Base-by-base conservation (phyloP, 441 rosid species). In the Arabidopsis hybrid region DNA sequence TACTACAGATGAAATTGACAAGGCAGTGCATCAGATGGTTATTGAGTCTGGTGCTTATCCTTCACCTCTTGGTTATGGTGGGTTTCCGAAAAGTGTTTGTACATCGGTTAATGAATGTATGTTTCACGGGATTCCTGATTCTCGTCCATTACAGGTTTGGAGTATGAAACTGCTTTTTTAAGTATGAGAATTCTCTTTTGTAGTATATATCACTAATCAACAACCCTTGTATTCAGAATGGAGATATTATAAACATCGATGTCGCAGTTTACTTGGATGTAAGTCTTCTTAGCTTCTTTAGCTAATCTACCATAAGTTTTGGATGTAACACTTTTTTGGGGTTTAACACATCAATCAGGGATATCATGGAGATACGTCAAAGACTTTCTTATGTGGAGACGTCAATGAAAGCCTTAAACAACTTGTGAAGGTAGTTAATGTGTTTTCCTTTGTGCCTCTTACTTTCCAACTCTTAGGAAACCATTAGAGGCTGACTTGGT, bases 71-170 rank as follows among this genome's bases (percentile, higher is more conserved):
- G 98, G 96, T 29, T 90, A 94, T 78, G 98, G 97, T 8, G 91
- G 93, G n/a, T 94, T 91, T 77, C 97, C 97, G 0, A 88, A 94
- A 79, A 91, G 96, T 76, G 95, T 91, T 0, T 94, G 95, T 62
- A 91, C 97, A 29, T 94, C 98, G 2, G 95, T 94, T 59, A 94
- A 94, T 71, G 98, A 94, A 77, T 90, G 97, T 83, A 87, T 90
- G 92, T 94, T 92, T 76, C 98, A 94, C 9, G 96, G 93, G 18
- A 88, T 94, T 80, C 98, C 98, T 2, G 97, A 91, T 86, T 90
- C 97, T 62, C 89, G 97, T 50, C 96, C 86, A 74, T 86, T 89
- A 36, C 95, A 90, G 97, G 97, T 91, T 50, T 62, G 13, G 2
- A n/a, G 21, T 9, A 43, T 55, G 56, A 55, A 55, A 18, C 58